These are phyloP conservation scores for Veloporphyrellus conicus DNA, from an alignment of 1,284 basidiomycete genomes.

Conservation along the genomic window DNA sequence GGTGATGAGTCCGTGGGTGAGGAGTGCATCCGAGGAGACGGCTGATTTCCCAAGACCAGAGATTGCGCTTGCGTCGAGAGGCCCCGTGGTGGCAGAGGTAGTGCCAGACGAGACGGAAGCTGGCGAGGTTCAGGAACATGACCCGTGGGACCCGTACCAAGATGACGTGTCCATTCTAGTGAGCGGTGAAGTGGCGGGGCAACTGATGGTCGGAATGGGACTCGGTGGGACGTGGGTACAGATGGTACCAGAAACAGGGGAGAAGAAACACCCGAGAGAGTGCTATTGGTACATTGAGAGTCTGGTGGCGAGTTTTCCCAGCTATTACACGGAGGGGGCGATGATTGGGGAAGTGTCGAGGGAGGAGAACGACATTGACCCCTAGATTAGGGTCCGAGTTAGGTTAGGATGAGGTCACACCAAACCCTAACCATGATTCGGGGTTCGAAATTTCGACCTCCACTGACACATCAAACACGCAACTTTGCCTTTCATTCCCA, in stretches of 20 bases:
- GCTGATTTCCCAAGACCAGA: constrained; percentile 21
- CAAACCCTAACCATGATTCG: constrained; percentile 30
- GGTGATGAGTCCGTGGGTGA: constrained; percentile 31
- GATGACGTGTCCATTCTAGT: constrained; percentile 55
- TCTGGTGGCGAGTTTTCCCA: constrained; percentile 25
- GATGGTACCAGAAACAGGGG: constrained; percentile 36
- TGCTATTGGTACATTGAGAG: constrained; percentile 30
- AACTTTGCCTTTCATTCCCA: neutral
- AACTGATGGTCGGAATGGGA: constrained; percentile 47
- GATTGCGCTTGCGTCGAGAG: constrained; percentile 14
- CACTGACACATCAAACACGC: neutral
- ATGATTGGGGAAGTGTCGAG: neutral
- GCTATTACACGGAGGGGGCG: constrained; percentile 26
- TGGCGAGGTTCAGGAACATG: neutral
- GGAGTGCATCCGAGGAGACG: constrained; percentile 16
- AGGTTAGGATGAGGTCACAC: constrained; percentile 14
- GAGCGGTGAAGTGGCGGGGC: constrained; percentile 38
- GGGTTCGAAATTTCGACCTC: constrained; percentile 26
- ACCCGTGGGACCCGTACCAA: constrained; percentile 44
- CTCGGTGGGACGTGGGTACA: constrained; percentile 55
- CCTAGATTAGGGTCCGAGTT: neutral
- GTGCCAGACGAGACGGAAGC: neutral
- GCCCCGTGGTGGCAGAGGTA: constrained; percentile 6
- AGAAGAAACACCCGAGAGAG: constrained; percentile 5
- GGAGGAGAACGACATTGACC: neutral